Percentiles rank a stretch among this genome's conserved stretches.
Conservation (phyloP, 768 basidiomycete species). For the Glaciozyma martinii region DNA sequence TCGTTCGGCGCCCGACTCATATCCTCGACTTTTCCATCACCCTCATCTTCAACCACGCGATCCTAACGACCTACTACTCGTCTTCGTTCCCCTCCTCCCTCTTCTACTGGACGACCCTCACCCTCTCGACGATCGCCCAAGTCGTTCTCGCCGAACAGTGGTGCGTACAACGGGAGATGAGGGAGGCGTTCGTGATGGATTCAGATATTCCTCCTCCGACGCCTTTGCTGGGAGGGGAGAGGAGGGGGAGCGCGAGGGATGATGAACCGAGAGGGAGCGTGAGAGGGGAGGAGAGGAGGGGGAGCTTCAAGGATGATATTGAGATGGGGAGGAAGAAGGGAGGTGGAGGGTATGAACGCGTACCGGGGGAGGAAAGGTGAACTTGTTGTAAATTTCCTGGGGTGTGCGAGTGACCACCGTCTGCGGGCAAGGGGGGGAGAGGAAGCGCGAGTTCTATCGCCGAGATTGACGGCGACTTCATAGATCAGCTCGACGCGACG, state of each 20-base stretch:
- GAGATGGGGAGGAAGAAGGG: slow-evolving; percentile 9
- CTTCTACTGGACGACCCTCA: slow-evolving; percentile 83
- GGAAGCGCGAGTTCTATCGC: no score
- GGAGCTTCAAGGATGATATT: background rate
- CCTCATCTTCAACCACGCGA: slow-evolving; percentile 79
- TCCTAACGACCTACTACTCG: slow-evolving; percentile 88
- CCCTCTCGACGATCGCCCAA: slow-evolving; percentile 57
- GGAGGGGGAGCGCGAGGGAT: background rate
- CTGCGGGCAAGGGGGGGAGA: no score
- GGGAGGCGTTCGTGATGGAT: slow-evolving; percentile 53
- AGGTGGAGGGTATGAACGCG: slow-evolving; percentile 3
- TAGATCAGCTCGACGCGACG: no score
- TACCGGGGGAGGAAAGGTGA: slow-evolving; percentile 4
- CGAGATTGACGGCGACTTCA: no score
- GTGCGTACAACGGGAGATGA: slow-evolving; percentile 83
- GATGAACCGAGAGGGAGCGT: slow-evolving; percentile 13
- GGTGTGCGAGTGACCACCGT: no score
- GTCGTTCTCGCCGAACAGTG: slow-evolving; percentile 81
- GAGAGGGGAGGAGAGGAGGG: background rate
- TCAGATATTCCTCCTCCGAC: slow-evolving; percentile 5
- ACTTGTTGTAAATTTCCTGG: no score
- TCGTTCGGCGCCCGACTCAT: slow-evolving; percentile 83
- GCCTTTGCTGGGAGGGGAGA: background rate
- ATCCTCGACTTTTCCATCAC: slow-evolving; percentile 92
- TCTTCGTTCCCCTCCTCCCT: slow-evolving; percentile 68